Percentiles rank a stretch among this genome's conserved stretches.
phyloP scores from a whole-genome alignment of 2,329 filamentous ascomycete genomes.

The Colletotrichum lentis region DNA sequence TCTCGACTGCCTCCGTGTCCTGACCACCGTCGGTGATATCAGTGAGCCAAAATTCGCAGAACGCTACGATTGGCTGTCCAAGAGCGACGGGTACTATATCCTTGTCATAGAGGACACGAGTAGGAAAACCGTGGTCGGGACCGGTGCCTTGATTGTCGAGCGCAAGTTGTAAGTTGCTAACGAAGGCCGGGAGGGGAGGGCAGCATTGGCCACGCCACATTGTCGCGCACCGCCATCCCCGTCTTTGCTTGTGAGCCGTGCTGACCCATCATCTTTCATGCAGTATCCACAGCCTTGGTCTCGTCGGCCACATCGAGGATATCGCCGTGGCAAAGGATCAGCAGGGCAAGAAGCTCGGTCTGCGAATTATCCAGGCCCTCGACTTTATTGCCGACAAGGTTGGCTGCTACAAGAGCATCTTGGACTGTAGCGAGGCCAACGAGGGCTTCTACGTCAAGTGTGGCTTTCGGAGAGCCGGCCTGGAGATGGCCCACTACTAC shows the following conservation, averaged over 20 bases:
- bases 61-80: constrained; percentile 83
- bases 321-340: constrained; percentile 95
- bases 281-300: constrained; percentile 80
- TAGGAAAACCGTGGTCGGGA: constrained; percentile 77
- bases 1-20: constrained; percentile 87
- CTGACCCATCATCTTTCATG: constrained; percentile 38
- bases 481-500: constrained; percentile 98
- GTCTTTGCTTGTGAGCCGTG: constrained; percentile 15
- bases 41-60: constrained; percentile 76
- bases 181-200: background rate
- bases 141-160: constrained; percentile 89
- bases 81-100: constrained; percentile 82
- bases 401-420: constrained; percentile 96
- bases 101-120: constrained; percentile 81
- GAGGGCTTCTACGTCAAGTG: constrained; percentile 99
- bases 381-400: constrained; percentile 87
- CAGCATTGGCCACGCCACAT: too few species aligned
- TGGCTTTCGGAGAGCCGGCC: constrained; percentile 87
- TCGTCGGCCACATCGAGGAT: constrained; percentile 96
- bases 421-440: constrained; percentile 95
- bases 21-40: constrained; percentile 93
- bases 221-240: background rate
- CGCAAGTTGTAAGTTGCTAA: constrained; percentile 78
- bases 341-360: constrained; percentile 95
- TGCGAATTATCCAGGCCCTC: constrained; percentile 92